Evolutionary conservation across 768 basidiomycete species (phyloP), one percentile per base, ranked within the genome.

Genomic region (Leccinum rimulosum): DNA sequence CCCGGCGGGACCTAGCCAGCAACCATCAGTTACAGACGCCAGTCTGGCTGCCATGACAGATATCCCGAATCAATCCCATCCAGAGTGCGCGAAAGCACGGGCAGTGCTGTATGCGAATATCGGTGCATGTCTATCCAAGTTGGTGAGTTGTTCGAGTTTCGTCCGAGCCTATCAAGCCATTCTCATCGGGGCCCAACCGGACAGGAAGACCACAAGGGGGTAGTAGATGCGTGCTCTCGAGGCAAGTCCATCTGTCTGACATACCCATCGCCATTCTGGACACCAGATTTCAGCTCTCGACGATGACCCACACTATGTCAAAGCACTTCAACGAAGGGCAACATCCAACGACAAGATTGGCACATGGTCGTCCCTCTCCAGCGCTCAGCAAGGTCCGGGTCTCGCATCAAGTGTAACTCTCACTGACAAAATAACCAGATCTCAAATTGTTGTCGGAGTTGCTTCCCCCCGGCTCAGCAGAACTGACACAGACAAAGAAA

Each of bases 321-420:
- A 96, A 74, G 95, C 89, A 1, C 77, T 97, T 6, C 91, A 93
- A 68, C 78, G 97, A 64, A 85, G 97, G n/a, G 95, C 95, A 12
- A 68, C 82, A 22, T 91, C 91, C 7, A 96, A 94, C 69, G 93
- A 95, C 61, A 76, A 79, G 47, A 75, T 98, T 28, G 79, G 80
- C 59, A 85, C 89, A 10, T 98, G 95, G 95, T 81, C 91, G 8
- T 87, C 91, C 7, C 79, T 98, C 9, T 80, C 84, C 7, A 78
- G 87, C 27, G 92, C 92, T 11, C 85, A 94, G 77, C 89, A 93
- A 80, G 96, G 96, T 93, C 31, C 36, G 67, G 15, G 45, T 54
- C 31, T 30, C 2, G 8, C 28, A 7, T 19, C n/a, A 45, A 30
- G 48, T 30, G 25, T 30, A 6, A 50, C n/a, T 6, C 35, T 33